A percentile compares a stretch with the other conserved stretches of the same genome.
These are phyloP conservation scores for Xylaria sp. DNA, from an alignment of 2,329 filamentous ascomycete genomes.

Conservation along the genomic window DNA sequence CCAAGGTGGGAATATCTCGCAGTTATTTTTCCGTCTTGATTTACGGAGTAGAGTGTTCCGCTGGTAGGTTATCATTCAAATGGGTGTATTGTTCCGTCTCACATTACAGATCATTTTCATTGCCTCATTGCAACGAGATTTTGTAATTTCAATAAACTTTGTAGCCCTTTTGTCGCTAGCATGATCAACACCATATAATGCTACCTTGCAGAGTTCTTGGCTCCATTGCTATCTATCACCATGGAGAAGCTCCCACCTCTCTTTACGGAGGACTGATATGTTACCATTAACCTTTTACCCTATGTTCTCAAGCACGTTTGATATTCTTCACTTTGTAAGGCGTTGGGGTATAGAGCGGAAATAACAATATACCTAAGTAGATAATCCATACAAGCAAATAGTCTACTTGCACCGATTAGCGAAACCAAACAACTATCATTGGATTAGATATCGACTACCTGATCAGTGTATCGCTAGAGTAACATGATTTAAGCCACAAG, in stretches of 20 bases:
- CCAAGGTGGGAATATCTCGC: not conserved
- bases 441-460: constrained; percentile 1
- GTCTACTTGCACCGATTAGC: constrained; percentile 16
- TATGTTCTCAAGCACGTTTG: not conserved
- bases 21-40: constrained; percentile 4
- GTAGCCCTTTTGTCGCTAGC: not conserved
- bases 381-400: not conserved
- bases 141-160: constrained; percentile 6
- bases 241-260: not conserved
- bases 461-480: not conserved
- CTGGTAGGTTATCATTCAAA: not conserved
- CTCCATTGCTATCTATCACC: not conserved
- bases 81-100: constrained; percentile 12
- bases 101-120: constrained; percentile 10
- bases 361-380: not conserved
- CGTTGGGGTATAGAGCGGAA: not conserved
- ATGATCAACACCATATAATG: not conserved
- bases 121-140: not conserved
- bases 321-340: not conserved
- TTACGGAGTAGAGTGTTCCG: constrained; percentile 24
- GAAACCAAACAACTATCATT: not conserved
- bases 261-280: not conserved
- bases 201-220: not conserved
- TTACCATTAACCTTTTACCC: not conserved
- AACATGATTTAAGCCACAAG: not conserved